phyloP scores from a whole-genome alignment of 768 basidiomycete species.

The Suillus subluteus region DNA sequence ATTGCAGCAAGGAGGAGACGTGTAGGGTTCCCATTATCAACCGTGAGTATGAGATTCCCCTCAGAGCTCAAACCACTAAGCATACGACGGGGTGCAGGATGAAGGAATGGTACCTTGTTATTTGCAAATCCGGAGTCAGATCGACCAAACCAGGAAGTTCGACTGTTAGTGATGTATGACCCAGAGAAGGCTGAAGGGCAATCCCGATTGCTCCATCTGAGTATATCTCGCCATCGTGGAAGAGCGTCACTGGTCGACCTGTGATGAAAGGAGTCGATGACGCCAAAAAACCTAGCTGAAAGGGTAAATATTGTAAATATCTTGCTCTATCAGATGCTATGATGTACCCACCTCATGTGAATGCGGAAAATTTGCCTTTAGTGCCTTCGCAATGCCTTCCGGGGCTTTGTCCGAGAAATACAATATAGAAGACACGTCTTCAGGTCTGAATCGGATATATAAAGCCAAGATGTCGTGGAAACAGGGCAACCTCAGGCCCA shows the following conservation, averaged over 20 bases:
- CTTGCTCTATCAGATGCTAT: neutral
- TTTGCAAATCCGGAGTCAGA: conserved; percentile 47
- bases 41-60: conserved; percentile 70
- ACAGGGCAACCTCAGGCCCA: conserved; percentile 17
- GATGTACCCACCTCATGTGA: conserved; percentile 51
- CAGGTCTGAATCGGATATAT: conserved; percentile 18
- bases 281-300: conserved; percentile 67
- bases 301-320: conserved; percentile 3
- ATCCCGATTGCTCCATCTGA: conserved; percentile 75
- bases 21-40: conserved; percentile 64
- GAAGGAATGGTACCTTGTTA: conserved; percentile 53
- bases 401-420: conserved; percentile 62
- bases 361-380: conserved; percentile 43
- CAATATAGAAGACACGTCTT: conserved; percentile 39
- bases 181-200: conserved; percentile 39
- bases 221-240: conserved; percentile 55
- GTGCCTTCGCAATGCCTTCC: conserved; percentile 54
- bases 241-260: conserved; percentile 72
- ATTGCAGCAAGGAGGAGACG: conserved; percentile 60
- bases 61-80: conserved; percentile 48
- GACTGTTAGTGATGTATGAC: conserved; percentile 15
- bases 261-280: conserved; percentile 82
- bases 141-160: conserved; percentile 44
- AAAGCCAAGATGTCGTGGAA: neutral
- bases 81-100: neutral